phyloP scores from a whole-genome alignment of 192 early-diverging fungal genomes.

The Chytriomyces sp. region DNA sequence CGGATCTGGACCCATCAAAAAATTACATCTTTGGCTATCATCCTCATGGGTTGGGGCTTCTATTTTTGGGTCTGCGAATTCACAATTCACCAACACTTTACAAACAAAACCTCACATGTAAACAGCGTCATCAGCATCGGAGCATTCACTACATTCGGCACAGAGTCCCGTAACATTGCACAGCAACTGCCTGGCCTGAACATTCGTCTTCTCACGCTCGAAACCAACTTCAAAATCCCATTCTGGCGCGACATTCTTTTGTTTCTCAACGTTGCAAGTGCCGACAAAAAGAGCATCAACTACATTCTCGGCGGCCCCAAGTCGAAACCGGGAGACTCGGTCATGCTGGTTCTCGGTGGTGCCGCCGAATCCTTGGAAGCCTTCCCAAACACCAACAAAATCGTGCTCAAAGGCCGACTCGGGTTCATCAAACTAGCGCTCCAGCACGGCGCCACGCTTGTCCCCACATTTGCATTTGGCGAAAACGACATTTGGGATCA shows the following conservation, averaged over 20 bases:
- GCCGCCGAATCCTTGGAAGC: slow-evolving; percentile 72
- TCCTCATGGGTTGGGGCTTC: slow-evolving; percentile 65
- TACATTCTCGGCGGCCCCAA: slow-evolving; percentile 60
- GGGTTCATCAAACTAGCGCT: slow-evolving; percentile 94
- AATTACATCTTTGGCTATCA: slow-evolving; percentile 95
- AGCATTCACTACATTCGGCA: slow-evolving; percentile 80
- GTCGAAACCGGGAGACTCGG: slow-evolving; percentile 57
- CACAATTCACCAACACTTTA: background rate
- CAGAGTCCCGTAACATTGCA: slow-evolving; percentile 79
- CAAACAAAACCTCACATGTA: too few species aligned
- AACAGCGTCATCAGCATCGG: slow-evolving; percentile 83
- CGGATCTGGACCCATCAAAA: slow-evolving; percentile 77
- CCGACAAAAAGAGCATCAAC: slow-evolving; percentile 77
- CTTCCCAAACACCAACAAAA: slow-evolving; percentile 47
- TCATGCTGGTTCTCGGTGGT: slow-evolving; percentile 90
- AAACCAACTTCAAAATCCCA: slow-evolving; percentile 84
- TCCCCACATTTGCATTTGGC: slow-evolving; percentile 91
- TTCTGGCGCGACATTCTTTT: slow-evolving; percentile 85
- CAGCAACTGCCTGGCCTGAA: slow-evolving; percentile 79
- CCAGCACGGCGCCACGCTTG: slow-evolving; percentile 75
- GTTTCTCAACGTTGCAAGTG: slow-evolving; percentile 73
- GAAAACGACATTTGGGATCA: slow-evolving; percentile 94
- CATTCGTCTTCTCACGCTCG: slow-evolving; percentile 79
- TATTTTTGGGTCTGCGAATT: background rate
- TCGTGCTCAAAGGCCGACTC: slow-evolving; percentile 56